Evolutionary conservation across 2,329 filamentous ascomycete genomes (phyloP), one percentile per base, ranked within the genome.

Genomic region (Ustulina deusta): DNA sequence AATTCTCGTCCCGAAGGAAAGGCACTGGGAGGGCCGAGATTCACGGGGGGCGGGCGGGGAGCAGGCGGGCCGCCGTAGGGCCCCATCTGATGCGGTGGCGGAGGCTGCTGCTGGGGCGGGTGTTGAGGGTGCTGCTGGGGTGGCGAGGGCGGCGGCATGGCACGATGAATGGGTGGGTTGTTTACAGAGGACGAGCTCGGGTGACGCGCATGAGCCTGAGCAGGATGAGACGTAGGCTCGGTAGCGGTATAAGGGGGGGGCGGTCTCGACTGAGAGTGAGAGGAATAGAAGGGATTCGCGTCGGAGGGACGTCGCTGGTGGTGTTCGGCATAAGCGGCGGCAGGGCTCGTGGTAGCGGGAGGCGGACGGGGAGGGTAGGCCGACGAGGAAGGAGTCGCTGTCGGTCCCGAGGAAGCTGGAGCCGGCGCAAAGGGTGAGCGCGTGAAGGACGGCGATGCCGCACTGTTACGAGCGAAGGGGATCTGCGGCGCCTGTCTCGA

Each of bases 271-370:
- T 77, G 75, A n/a, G 75, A 55, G 52, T 75, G 78, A 61, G 74
- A 76, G 61, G 74, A 71, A 57, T 75, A 78, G 72, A 75, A 78
- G 38, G 74, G 71, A 48, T 67, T 73, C 36, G 73, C 61, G 42
- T 79, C 77, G 27, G 77, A 78, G 0, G 72, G 72, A 32, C 73
- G 76, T 71, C 76, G 75, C 61, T 75, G 73, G 46, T 78, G 74
- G 46, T 78, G 65, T 20, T 69, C 65, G 56, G 71, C 42, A 29
- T 69, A 70, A 3, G 71, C 68, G 61, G 69, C 61, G 20, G 71
- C 72, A 67, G 76, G 75, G 52, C 76, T 76, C 42, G 77, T 72
- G 49, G 75, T 71, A 38, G 67, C 60, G 25, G 67, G 60, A 22
- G 72, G 65, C 54, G 75, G 72, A 69, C 76, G 74, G 20, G 75